Conservation (phyloP, 345 rosid genomes). For the Brassica cretica region DNA sequence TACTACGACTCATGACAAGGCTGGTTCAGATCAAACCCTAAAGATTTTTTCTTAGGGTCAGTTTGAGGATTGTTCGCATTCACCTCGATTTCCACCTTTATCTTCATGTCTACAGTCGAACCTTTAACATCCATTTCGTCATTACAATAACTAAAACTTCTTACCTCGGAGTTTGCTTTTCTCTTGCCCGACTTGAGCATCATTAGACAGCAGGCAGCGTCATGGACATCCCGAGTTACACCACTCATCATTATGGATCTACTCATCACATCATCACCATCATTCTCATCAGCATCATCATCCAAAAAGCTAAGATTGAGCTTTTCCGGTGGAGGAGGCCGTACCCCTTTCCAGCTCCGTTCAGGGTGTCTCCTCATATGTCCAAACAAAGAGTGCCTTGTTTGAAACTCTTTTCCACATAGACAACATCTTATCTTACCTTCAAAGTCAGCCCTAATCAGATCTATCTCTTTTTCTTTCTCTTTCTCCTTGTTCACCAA, state of each 20-base stretch:
- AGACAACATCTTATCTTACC: constrained; percentile 38
- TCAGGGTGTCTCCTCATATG: constrained; percentile 89
- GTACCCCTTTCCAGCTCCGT: constrained; percentile 60
- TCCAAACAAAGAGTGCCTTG: constrained; percentile 60
- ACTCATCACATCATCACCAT: constrained; percentile 1
- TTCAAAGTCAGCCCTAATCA: constrained; percentile 33
- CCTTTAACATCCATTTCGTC: constrained; percentile 3
- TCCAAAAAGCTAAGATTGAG: background rate
- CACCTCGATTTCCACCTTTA: constrained; percentile 19
- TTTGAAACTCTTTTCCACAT: constrained; percentile 46
- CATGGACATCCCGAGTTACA: constrained; percentile 20
- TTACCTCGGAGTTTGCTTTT: constrained; percentile 22
- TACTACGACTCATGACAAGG: constrained; percentile 14
- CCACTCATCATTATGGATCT: constrained; percentile 15
- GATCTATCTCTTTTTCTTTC: constrained; percentile 34
- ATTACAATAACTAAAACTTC: constrained; percentile 20
- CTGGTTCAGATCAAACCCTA: constrained; percentile 36
- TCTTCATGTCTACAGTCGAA: constrained; percentile 28
- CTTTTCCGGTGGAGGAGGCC: constrained; percentile 40
- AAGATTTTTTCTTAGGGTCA: constrained; percentile 28
- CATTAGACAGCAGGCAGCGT: constrained; percentile 33
- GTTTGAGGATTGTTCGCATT: background rate
- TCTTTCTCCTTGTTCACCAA: constrained; percentile 16
- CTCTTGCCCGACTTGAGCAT: background rate
- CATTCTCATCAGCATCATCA: background rate